A percentile compares a stretch with the other conserved stretches of the same genome.
These are phyloP conservation scores for Jackrogersella multiformis DNA, from an alignment of 495 filamentous ascomycete genomes.

Conservation along the genomic window DNA sequence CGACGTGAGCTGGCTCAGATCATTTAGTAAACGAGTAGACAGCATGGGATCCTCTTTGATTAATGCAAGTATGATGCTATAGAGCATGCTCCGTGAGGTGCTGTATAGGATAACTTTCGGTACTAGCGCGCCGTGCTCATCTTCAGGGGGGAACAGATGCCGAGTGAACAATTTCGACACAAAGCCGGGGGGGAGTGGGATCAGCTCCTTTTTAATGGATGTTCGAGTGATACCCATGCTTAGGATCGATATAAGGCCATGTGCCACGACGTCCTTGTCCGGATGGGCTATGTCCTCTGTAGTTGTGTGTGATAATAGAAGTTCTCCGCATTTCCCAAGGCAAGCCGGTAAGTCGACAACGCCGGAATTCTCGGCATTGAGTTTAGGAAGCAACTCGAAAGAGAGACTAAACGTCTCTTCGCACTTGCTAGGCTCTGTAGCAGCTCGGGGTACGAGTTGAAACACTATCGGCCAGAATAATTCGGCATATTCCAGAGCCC, in stretches of 20 bases:
- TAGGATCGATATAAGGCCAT: slow-evolving; percentile 58
- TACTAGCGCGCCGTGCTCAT: slow-evolving; percentile 42
- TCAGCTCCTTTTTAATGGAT: slow-evolving; percentile 8
- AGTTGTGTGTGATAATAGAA: slow-evolving; percentile 62
- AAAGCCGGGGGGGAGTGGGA: slow-evolving; percentile 47
- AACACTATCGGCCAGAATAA: slow-evolving; percentile 61
- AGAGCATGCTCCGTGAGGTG: slow-evolving; percentile 70
- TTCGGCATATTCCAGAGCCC: slow-evolving; percentile 49
- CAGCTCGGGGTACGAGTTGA: slow-evolving; percentile 53
- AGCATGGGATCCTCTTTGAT: slow-evolving; percentile 62
- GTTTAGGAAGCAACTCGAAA: slow-evolving; percentile 60
- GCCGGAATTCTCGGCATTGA: slow-evolving; percentile 60
- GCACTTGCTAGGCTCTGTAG: slow-evolving; percentile 47
- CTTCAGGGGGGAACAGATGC: slow-evolving; percentile 74
- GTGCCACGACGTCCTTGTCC: slow-evolving; percentile 58
- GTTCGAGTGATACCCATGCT: slow-evolving; percentile 38
- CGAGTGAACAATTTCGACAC: slow-evolving; percentile 68
- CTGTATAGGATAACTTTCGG: slow-evolving; percentile 56
- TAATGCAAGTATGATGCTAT: slow-evolving; percentile 68
- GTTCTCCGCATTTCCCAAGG: slow-evolving; percentile 60
- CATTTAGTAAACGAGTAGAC: slow-evolving; percentile 60
- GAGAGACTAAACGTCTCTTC: slow-evolving; percentile 57
- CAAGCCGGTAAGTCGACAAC: slow-evolving; percentile 63
- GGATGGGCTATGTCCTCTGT: slow-evolving; percentile 60
- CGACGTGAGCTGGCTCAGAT: slow-evolving; percentile 63